Conservation (phyloP, 2,329 filamentous ascomycete species). For the Helotiales sp. region DNA sequence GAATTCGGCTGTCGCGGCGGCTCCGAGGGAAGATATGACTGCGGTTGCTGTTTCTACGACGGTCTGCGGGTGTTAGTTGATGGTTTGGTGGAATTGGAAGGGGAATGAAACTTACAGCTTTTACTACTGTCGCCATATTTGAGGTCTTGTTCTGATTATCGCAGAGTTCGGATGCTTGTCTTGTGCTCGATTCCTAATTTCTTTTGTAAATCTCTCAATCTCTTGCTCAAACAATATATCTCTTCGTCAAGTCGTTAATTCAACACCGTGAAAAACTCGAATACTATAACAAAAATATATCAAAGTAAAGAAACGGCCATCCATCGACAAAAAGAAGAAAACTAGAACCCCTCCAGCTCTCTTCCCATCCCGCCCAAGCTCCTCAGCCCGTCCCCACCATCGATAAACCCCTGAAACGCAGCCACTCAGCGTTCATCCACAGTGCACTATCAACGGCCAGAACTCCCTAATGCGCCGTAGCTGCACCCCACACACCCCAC, state of each 20-base stretch:
- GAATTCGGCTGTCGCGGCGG: conserved; percentile 22
- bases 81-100: neutral
- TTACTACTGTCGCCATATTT: conserved; percentile 11
- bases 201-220: neutral
- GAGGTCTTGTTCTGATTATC: neutral
- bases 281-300: neutral
- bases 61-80: conserved; percentile 5
- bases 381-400: conserved; percentile 1
- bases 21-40: neutral
- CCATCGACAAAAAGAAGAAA: neutral
- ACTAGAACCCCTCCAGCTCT: conserved; percentile 13
- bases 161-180: neutral
- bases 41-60: conserved; percentile 10
- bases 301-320: neutral
- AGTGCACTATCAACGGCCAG: conserved; percentile 3
- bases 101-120: conserved; percentile 1
- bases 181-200: neutral
- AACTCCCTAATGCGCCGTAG: neutral
- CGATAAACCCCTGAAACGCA: neutral
- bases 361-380: neutral
- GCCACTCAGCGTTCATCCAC: neutral
- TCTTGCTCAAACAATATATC: neutral
- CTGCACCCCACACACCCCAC: conserved; percentile 8
- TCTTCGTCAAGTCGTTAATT: neutral
- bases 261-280: neutral